phyloP scores from a whole-genome alignment of 1,284 basidiomycete species.

The Ganoderma resinaceum region DNA sequence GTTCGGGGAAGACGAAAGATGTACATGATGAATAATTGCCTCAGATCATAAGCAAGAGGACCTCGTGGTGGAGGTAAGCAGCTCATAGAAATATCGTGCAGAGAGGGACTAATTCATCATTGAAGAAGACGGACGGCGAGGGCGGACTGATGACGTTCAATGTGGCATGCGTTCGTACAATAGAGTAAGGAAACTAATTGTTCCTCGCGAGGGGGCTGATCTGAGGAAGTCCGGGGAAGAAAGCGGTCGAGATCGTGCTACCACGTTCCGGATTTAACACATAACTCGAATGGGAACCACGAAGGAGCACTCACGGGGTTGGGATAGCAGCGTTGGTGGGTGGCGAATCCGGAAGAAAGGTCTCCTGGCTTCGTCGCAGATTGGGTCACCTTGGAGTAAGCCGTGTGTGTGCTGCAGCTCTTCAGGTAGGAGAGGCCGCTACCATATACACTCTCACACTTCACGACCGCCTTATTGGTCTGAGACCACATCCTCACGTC shows the following conservation, averaged over 20 bases:
- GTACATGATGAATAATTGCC: too few relatives aligned
- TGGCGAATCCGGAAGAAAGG: slow-evolving; percentile 39
- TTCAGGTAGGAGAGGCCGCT: slow-evolving; percentile 39
- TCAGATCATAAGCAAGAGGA: too few relatives aligned
- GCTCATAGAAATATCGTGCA: too few relatives aligned
- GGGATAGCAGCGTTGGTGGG: slow-evolving; percentile 41
- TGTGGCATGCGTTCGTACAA: too few relatives aligned
- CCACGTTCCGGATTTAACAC: not conserved
- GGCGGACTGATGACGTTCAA: too few relatives aligned
- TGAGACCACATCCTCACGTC: slow-evolving; percentile 44
- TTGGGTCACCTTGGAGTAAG: slow-evolving; percentile 36
- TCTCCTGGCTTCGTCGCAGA: slow-evolving; percentile 39
- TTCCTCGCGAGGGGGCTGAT: slow-evolving; percentile 38
- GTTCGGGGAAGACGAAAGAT: too few relatives aligned
- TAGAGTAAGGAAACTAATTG: slow-evolving; percentile 4
- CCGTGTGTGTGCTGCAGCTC: slow-evolving; percentile 32
- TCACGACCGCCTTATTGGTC: slow-evolving; percentile 38
- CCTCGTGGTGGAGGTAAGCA: too few relatives aligned
- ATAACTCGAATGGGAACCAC: not conserved
- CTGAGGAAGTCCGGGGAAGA: slow-evolving; percentile 40
- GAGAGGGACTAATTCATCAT: too few relatives aligned
- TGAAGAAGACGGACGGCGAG: too few relatives aligned
- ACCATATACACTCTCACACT: slow-evolving; percentile 44
- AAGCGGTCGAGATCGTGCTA: slow-evolving; percentile 43
- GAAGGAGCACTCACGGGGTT: slow-evolving; percentile 38